These are phyloP conservation scores for Paecilomyces variotii DNA, from an alignment of 2,329 filamentous ascomycete species.

Conservation along the genomic window DNA sequence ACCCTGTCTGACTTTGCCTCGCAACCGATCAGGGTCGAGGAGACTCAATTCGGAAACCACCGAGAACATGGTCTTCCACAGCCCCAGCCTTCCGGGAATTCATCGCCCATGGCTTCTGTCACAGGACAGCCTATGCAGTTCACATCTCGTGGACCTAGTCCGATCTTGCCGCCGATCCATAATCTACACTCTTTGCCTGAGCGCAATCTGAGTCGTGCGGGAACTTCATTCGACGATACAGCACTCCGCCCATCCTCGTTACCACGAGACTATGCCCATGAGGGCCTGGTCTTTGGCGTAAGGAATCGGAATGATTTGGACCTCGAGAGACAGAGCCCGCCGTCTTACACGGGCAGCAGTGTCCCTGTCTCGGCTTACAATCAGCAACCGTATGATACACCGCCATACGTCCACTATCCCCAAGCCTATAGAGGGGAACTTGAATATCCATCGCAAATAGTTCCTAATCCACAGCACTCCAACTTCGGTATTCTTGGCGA, in stretches of 20 bases:
- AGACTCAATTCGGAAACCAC: background rate
- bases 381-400: slow-evolving; percentile 21
- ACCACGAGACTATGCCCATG: slow-evolving; percentile 14
- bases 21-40: slow-evolving; percentile 6
- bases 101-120: background rate
- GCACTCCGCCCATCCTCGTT: slow-evolving; percentile 19
- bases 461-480: slow-evolving; percentile 23
- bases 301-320: slow-evolving; percentile 12
- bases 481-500: slow-evolving; percentile 33
- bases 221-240: slow-evolving; percentile 19
- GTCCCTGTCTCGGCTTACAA: slow-evolving; percentile 16
- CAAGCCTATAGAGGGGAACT: slow-evolving; percentile 23
- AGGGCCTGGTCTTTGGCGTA: slow-evolving; percentile 5
- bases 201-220: slow-evolving; percentile 13
- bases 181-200: slow-evolving; percentile 27
- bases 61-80: background rate
- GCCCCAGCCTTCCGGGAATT: slow-evolving; percentile 3
- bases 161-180: slow-evolving; percentile 29
- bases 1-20: slow-evolving; percentile 18
- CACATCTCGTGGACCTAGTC: slow-evolving; percentile 25
- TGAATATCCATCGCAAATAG: slow-evolving; percentile 24
- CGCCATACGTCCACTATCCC: slow-evolving; percentile 8
- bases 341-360: slow-evolving; percentile 12
- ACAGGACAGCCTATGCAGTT: slow-evolving; percentile 8
- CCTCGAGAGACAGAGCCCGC: slow-evolving; percentile 16